phyloP scores from a whole-genome alignment of 371 early-diverging fungal species.

The Paraphysoderma sedebokerense region DNA sequence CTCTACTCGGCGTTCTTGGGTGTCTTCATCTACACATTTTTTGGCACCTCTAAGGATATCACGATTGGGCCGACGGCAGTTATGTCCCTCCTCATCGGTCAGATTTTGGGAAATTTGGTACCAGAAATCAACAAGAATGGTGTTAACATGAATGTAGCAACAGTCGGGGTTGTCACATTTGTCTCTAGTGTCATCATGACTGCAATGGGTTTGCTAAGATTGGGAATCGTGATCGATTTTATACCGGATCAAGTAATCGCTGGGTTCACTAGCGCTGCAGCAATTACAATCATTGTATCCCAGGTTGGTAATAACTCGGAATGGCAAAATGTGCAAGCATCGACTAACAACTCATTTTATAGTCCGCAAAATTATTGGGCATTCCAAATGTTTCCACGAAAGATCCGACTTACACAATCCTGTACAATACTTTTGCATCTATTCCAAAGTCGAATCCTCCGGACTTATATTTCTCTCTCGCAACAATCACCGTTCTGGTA shows the following conservation, averaged over 20 bases:
- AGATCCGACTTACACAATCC: conserved; percentile 31
- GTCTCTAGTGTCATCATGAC: conserved; percentile 43
- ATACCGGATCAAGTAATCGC: conserved; percentile 54
- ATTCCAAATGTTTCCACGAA: conserved; percentile 42
- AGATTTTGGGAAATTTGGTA: conserved; percentile 32
- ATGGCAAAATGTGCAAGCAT: too few relatives aligned
- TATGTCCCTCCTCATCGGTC: conserved; percentile 50
- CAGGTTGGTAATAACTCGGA: too few relatives aligned
- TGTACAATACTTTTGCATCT: conserved; percentile 31
- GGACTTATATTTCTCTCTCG: neutral
- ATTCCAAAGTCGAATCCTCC: conserved; percentile 6
- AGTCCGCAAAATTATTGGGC: conserved; percentile 53
- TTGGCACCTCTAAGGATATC: conserved; percentile 71
- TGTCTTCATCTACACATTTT: conserved; percentile 47
- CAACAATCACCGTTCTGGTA: conserved; percentile 1
- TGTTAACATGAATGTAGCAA: conserved; percentile 20
- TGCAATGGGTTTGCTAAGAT: conserved; percentile 47
- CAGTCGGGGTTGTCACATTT: conserved; percentile 42
- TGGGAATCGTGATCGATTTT: conserved; percentile 67
- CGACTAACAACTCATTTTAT: too few relatives aligned
- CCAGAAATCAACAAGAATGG: conserved; percentile 15
- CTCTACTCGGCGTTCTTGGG: conserved; percentile 73
- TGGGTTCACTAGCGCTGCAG: conserved; percentile 60
- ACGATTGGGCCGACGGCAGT: conserved; percentile 80
- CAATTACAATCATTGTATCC: conserved; percentile 52